phyloP scores from a whole-genome alignment of 495 filamentous ascomycete species.

The Neurospora sp. region DNA sequence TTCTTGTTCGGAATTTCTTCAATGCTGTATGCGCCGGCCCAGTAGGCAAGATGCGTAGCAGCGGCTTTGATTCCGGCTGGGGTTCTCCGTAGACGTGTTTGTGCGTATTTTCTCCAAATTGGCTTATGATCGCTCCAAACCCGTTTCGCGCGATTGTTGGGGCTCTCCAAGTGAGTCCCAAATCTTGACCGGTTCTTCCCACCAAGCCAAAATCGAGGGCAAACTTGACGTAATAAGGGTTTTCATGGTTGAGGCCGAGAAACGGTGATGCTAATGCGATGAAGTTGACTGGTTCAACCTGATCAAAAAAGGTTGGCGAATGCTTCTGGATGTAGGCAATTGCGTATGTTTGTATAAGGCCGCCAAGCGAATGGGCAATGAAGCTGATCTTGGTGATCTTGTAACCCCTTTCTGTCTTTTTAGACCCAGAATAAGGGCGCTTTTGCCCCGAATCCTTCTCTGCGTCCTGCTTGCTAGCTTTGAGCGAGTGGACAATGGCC shows the following conservation, averaged over 20 bases:
- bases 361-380: conserved; percentile 86
- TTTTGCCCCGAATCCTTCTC: conserved; percentile 18
- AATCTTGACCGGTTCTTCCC: conserved; percentile 86
- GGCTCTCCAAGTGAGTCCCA: conserved; percentile 88
- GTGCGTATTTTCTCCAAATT: conserved; percentile 55
- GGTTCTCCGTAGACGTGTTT: conserved; percentile 53
- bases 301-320: conserved; percentile 80
- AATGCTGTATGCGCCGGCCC: conserved; percentile 85
- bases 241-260: conserved; percentile 91
- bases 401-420: conserved; percentile 46
- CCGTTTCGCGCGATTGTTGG: conserved; percentile 74
- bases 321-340: conserved; percentile 97
- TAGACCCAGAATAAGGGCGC: conserved; percentile 29
- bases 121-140: conserved; percentile 78
- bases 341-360: conserved; percentile 86
- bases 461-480: conserved; percentile 18
- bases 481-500: conserved; percentile 27
- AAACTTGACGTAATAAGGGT: conserved; percentile 93
- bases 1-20: conserved; percentile 80
- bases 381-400: conserved; percentile 94
- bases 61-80: conserved; percentile 74
- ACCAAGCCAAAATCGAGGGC: conserved; percentile 93
- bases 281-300: conserved; percentile 86
- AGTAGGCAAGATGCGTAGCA: conserved; percentile 82
- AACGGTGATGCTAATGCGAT: conserved; percentile 86